A percentile compares a stretch with the other conserved stretches of the same genome.
Conservation (phyloP, 768 basidiomycete genomes). For the Xerocomellus intermedius region DNA sequence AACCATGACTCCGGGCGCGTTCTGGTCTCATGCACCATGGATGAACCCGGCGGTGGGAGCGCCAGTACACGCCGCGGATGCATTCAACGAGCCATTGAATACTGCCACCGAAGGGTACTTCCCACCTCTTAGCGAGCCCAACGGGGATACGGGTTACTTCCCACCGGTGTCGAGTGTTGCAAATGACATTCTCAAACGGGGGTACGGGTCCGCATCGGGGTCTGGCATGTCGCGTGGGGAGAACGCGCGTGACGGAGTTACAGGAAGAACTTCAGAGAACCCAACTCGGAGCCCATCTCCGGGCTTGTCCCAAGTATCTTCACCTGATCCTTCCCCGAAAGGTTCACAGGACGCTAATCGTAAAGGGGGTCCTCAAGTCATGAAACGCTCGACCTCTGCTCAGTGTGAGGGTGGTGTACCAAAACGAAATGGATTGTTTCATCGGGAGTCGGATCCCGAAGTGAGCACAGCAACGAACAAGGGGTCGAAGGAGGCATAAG, state of each 20-base stretch:
- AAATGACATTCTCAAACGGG: conserved; percentile 38
- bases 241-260: neutral
- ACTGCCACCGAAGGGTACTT: conserved; percentile 38
- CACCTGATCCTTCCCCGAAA: conserved; percentile 6
- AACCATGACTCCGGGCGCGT: conserved; percentile 71
- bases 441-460: conserved; percentile 33
- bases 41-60: conserved; percentile 65
- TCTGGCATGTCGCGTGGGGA: neutral
- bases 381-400: conserved; percentile 31
- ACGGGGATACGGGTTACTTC: conserved; percentile 39
- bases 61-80: conserved; percentile 40
- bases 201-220: neutral
- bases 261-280: conserved; percentile 8
- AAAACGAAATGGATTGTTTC: conserved; percentile 29
- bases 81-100: conserved; percentile 8
- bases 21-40: conserved; percentile 60
- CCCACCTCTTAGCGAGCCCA: conserved; percentile 35
- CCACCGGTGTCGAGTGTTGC: conserved; percentile 38
- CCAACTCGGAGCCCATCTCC: conserved; percentile 7
- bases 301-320: conserved; percentile 1
- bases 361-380: conserved; percentile 16
- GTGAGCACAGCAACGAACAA: conserved; percentile 23
- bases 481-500: conserved; percentile 25
- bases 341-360: conserved; percentile 15
- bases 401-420: conserved; percentile 25